A percentile compares a stretch with the other conserved stretches of the same genome.
These are phyloP conservation scores for Candida argentea DNA, from an alignment of 805 yeast species.

Conservation along the genomic window DNA sequence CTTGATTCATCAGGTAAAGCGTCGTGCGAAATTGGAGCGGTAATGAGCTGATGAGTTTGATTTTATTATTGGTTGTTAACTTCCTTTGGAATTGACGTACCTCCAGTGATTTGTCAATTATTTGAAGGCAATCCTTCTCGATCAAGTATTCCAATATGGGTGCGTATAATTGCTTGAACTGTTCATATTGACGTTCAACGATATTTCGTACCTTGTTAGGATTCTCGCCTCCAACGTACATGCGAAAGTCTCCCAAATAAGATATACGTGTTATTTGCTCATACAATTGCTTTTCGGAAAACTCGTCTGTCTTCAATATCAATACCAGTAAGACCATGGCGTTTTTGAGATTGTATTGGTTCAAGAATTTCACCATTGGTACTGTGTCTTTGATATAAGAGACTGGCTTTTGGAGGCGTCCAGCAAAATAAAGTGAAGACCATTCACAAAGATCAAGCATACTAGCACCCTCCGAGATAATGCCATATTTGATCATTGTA, in stretches of 20 bases:
- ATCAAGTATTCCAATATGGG: slow-evolving; percentile 37
- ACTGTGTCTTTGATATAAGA: slow-evolving; percentile 54
- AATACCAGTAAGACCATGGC: slow-evolving; percentile 66
- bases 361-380: slow-evolving; percentile 50
- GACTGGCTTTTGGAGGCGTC: slow-evolving; percentile 91
- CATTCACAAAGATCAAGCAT: slow-evolving; percentile 70
- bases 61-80: slow-evolving; percentile 10
- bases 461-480: slow-evolving; percentile 53
- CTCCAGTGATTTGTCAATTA: slow-evolving; percentile 5
- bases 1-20: slow-evolving; percentile 22
- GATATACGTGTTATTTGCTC: slow-evolving; percentile 71
- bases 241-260: slow-evolving; percentile 85
- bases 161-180: slow-evolving; percentile 64
- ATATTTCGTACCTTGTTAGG: slow-evolving; percentile 83
- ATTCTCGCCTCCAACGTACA: slow-evolving; percentile 81
- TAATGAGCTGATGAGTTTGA: slow-evolving; percentile 15
- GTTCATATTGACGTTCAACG: slow-evolving; percentile 61
- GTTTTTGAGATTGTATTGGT: slow-evolving; percentile 66
- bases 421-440: slow-evolving; percentile 82
- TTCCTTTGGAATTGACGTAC: slow-evolving; percentile 10
- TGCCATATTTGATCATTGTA: slow-evolving; percentile 70
- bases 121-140: slow-evolving; percentile 10
- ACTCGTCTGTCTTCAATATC: slow-evolving; percentile 26
- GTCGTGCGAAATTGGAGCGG: slow-evolving; percentile 10
- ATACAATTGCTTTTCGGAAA: slow-evolving; percentile 60